Evolutionary conservation across 805 yeast species (phyloP), one percentile per base, ranked within the genome.

Genomic region (Clavispora fructus): DNA sequence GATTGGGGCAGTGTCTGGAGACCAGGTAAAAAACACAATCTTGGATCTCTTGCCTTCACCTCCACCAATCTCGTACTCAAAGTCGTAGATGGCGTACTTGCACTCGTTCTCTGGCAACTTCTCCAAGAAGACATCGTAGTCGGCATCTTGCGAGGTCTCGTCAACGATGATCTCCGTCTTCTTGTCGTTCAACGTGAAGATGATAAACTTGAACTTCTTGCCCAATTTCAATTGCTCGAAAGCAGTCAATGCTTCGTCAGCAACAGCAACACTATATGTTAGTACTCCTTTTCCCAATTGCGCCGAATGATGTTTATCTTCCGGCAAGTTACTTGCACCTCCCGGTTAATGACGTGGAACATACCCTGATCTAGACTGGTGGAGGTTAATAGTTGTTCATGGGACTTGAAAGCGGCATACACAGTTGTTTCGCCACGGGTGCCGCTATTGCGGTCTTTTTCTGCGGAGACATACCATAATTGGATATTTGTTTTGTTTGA

Each of bases 171-270:
- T 94, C 75, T 88, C 84, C 53, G 98, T 90, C 76, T 89, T 90
- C 63, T 78, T 74, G 57, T 84, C 90, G 71, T 86, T 90, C 69
- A 94, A 77, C 53, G 81, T 78, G 71, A 77, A 94, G 60, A 94
- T 79, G 61, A 94, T 76, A 67, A 78, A 94, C 77, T 87, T 92
- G 75, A 71, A 75, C 74, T 87, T 87, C 75, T 87, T 88, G 59
- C 97, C 96, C 65, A 92, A 80, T 78, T 94, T 94, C 72, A 94
- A 82, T 65, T 91, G 97, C 68, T 92, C 89, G 85, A 91, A 94
- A 48, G 97, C 96, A 58, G 81, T 75, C 67, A 92, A 79, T 56
- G 97, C 89, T 67, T 90, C 97, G 69, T 92, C 94, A 43, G 75
- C 69, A 60, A 68, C 70, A 56, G 77, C 60, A 56, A 68, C 77